Evolutionary conservation across 305 asterid genomes (phyloP), one percentile per base, ranked within the genome.

Genomic region (Fraxinus albicans): DNA sequence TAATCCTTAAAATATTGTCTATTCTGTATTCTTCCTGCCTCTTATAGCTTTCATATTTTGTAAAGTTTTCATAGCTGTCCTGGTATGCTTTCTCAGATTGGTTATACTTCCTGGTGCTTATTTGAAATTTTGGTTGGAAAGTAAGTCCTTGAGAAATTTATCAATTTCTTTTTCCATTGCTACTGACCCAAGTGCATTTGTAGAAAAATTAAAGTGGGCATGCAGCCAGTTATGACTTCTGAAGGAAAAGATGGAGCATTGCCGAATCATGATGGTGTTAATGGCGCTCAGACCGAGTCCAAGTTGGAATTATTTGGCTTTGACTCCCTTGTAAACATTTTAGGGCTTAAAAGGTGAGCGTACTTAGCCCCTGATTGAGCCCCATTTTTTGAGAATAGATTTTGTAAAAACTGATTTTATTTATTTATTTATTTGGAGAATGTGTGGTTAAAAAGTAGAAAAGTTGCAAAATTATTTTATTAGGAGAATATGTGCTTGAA

Each of bases 241-340:
- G 93, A 87, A 84, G 94, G 86, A 90, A 84, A 88, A 81, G 95
- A 88, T 75, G 92, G 87, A 65, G 80, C 91, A 21, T 25, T 86
- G 34, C 87, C 94, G 63, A 84, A 87, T 77, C 94, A 90, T 86
- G 93, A 70, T 82, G 89, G 84, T 77, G 85, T 82, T 80, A 93
- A 90, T 83, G 95, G 92, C 80, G 78, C 93, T 76, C 94, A 88
- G 73, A 81, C 65, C 31, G 97, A 93, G 81, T 96, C 99, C 82
- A 94, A 93, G 89, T 88, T 96, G 95, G 99, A 93, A 90, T 87
- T 96, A 83, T 96, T 96, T 91, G 98, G 98, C 82, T 93, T 96
- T 84, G 99, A 96, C 85, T 96, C 99, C 29, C 98, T 96, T 13
- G 99, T 96, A 79, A 94, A 94, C 86, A 96, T 94, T 82, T 89